Evolutionary conservation across 1,284 basidiomycete genomes (phyloP), one percentile per base, ranked within the genome.

Genomic region (Trichosporon coremiiforme): DNA sequence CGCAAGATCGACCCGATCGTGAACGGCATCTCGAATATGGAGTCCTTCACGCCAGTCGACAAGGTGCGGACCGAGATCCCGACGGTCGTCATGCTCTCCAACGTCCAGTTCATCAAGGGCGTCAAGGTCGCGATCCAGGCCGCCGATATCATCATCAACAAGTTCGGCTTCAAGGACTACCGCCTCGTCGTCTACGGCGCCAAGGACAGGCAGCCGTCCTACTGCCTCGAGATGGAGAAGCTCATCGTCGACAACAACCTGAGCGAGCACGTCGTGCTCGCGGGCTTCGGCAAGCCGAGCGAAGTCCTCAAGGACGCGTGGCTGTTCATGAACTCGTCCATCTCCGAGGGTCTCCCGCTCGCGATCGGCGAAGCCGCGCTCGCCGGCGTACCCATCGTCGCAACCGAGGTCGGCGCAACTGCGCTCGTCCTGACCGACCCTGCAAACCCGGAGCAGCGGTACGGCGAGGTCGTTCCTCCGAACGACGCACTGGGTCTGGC

Each of bases 61-160:
- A 68, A 68, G 64, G 55, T 71, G 22, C 64, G 65, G 45, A 68
- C 67, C 22, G 65, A 66, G 6, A 55, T 53, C 15, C 70, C 70
- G 0, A 71, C 70, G 5, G 70, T 69, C 15, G 60, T 68, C 50
- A 71, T 71, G 70, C 66, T 71, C 17, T 71, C 70, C 33, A 68
- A 71, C 55, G 66, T 71, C 10, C 67, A 68, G 67, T 71, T 71
- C 53, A 66, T 71, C 65, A 71, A 71, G 70, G 70, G 68, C 29
- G 66, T 67, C 65, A 71, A 71, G 67, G 62, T 65, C 36, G 70
- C 70, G 2, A 69, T 71, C 38, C 70, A 68, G 64, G 67, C 70
- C 1, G 70, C 70, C 36, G 70, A 71, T 65, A 69, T 69, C 36
- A 71, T 71, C 55, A 53, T 71, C 38, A 71, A 71, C 63, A 65